Evolutionary conservation across 164 flowering plant genomes (phyloP), one percentile per base, ranked within the genome.

Genomic region (Vitis rotundifolia): DNA sequence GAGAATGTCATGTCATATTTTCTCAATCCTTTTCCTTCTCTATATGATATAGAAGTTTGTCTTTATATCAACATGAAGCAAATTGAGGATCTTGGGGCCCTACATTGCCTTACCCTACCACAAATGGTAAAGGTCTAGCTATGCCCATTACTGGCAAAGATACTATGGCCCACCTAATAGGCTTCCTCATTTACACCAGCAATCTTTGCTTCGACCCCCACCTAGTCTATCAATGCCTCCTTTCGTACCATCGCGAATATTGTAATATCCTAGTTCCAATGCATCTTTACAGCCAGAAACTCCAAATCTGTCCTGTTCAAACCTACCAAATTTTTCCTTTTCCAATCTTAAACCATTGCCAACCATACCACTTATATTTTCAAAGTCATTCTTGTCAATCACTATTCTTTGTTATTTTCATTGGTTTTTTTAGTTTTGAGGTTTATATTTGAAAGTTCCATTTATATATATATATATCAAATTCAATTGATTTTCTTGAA

Each of bases 131-230:
- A 76, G 78, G 70, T 31, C 70, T 68, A 71, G 71, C 83, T 0
- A 73, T 79, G 70, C 81, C 81, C 12, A 80, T 68, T 83, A 76
- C 64, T 76, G 80, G 83, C 84, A 72, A 70, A 75, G 78, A 57
- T 73, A 64, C 18, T 66, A 70, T 71, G 83, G 75, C 7, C 65
- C 75, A 14, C 31, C 83, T 15, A 68, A 55, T 51, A 76, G 70
- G 60, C 26, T 68, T 37, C 70, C 67, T 37, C 81, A 69, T 15
- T 57, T 59, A 8, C 82, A 77, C 12, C 80, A 76, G 58, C 83
- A 76, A 67, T 44, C 80, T 64, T 58, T 78, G 49, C 74, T 78
- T 58, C 74, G 63, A 57, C 72, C 82, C 9, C 76, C 71, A 48
- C 77, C 74, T 63, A 77, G 80, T 8, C 58, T 80, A 64, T 47